Conservation (phyloP, 1,284 basidiomycete genomes). For the Microbotryum lychnidis-dioicae region DNA sequence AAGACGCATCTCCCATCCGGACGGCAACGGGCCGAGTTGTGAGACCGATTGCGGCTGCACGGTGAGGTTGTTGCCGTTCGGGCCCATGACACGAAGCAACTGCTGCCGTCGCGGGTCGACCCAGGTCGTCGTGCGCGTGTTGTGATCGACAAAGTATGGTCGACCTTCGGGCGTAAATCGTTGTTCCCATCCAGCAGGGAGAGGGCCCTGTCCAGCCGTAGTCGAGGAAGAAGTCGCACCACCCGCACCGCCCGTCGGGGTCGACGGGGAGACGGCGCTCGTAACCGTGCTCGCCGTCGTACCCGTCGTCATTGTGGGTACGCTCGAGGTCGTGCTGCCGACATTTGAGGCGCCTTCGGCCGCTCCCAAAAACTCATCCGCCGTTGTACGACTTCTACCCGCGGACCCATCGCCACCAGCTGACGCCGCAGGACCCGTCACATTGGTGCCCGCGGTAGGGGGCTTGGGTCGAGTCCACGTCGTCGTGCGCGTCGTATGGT, state of each 20-base stretch:
- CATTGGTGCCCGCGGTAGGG: slow-evolving; percentile 35
- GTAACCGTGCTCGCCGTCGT: slow-evolving; percentile 43
- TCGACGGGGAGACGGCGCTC: slow-evolving; percentile 40
- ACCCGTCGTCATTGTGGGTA: slow-evolving; percentile 19
- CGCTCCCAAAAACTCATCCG: slow-evolving; percentile 37
- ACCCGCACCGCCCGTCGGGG: slow-evolving; percentile 22
- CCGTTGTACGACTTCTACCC: slow-evolving; percentile 28
- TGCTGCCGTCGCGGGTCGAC: slow-evolving; percentile 89
- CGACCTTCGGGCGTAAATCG: slow-evolving; percentile 94
- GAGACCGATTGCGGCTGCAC: slow-evolving; percentile 71
- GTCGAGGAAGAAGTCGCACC: slow-evolving; percentile 47
- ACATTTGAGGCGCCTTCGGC: slow-evolving; percentile 30
- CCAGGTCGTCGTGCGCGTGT: slow-evolving; percentile 92
- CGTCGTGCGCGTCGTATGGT: slow-evolving; percentile 78
- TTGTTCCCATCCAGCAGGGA: slow-evolving; percentile 97
- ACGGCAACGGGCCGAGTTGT: slow-evolving; percentile 88
- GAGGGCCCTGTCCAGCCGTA: slow-evolving; percentile 66
- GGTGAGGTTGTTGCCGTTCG: slow-evolving; percentile 66
- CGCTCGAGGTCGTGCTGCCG: slow-evolving; percentile 21
- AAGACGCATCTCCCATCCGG: slow-evolving; percentile 95
- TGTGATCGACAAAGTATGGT: slow-evolving; percentile 83
- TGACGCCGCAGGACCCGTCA: slow-evolving; percentile 8
- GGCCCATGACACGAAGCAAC: slow-evolving; percentile 75
- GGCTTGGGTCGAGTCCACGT: slow-evolving; percentile 74
- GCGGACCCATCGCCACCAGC: slow-evolving; percentile 4